phyloP scores from a whole-genome alignment of 2,329 filamentous ascomycete genomes.

The Coniochaeta prunicola region DNA sequence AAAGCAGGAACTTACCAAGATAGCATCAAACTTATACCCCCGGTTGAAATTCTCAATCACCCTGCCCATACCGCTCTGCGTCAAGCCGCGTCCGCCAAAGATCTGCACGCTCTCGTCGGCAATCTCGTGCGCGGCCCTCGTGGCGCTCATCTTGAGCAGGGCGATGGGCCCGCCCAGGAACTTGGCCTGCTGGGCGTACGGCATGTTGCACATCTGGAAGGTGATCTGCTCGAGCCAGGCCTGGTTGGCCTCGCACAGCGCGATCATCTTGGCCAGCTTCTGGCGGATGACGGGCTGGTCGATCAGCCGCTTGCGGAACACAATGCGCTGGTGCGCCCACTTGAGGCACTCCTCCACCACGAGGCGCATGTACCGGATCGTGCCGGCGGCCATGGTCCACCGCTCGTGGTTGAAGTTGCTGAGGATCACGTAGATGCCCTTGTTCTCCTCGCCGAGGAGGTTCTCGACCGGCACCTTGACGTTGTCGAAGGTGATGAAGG shows the following conservation, averaged over 20 bases:
- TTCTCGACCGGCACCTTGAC: constrained; percentile 78
- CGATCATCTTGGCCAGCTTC: constrained; percentile 87
- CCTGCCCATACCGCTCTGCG: constrained; percentile 75
- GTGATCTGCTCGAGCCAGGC: constrained; percentile 80
- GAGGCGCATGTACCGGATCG: constrained; percentile 57
- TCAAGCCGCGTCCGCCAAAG: constrained; percentile 75
- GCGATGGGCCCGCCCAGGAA: constrained; percentile 75
- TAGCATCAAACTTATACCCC: constrained; percentile 75
- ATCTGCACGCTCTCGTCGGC: constrained; percentile 81
- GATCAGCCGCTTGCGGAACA: constrained; percentile 76
- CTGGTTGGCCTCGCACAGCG: constrained; percentile 73
- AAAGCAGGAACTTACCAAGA: constrained; percentile 32
- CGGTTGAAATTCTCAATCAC: constrained; percentile 80
- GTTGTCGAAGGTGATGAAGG: constrained; percentile 77
- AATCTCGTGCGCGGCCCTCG: constrained; percentile 72
- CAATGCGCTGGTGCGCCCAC: constrained; percentile 80
- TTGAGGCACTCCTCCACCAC: constrained; percentile 80
- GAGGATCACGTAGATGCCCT: constrained; percentile 78
- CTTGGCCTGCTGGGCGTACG: constrained; percentile 67
- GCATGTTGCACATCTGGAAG: constrained; percentile 84
- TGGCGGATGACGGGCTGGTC: constrained; percentile 77
- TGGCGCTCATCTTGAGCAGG: constrained; percentile 72
- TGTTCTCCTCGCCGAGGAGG: constrained; percentile 74
- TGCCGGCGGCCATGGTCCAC: constrained; percentile 64
- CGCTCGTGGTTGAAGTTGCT: constrained; percentile 87